Conservation (phyloP, 805 yeast genomes). For the Vanderwaltozyma polyspora region DNA sequence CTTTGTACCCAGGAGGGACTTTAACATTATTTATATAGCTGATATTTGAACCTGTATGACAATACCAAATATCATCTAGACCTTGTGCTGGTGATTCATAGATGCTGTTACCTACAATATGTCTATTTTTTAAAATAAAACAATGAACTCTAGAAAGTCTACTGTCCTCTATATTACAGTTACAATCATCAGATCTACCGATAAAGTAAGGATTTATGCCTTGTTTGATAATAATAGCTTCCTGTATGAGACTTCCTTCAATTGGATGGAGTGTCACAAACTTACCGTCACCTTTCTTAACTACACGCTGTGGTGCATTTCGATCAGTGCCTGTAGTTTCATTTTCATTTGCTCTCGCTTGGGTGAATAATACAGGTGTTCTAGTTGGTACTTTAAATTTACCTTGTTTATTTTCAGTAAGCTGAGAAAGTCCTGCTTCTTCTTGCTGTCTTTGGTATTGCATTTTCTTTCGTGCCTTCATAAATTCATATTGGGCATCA, state of each 20-base stretch:
- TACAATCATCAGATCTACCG: constrained; percentile 60
- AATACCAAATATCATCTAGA: constrained; percentile 64
- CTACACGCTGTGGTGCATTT: constrained; percentile 4
- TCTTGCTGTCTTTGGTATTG: constrained; percentile 9
- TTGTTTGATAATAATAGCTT: constrained; percentile 50
- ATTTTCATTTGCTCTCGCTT: constrained; percentile 11
- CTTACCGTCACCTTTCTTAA: constrained; percentile 36
- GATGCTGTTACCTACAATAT: constrained; percentile 44
- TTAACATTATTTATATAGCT: constrained; percentile 55
- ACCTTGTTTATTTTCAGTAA: constrained; percentile 3
- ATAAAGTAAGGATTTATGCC: constrained; percentile 56
- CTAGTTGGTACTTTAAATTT: constrained; percentile 17
- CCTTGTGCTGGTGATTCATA: constrained; percentile 66
- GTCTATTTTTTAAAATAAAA: constrained; percentile 49
- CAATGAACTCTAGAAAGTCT: constrained; percentile 83
- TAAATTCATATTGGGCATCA: constrained; percentile 23
- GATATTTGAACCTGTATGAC: constrained; percentile 72
- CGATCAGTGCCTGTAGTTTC: constrained; percentile 4
- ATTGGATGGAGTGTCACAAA: constrained; percentile 51
- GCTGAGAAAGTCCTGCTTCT: constrained; percentile 3
- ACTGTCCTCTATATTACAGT: constrained; percentile 54
- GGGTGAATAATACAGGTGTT: constrained; percentile 22
- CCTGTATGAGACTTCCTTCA: constrained; percentile 33
- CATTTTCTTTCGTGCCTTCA: constrained; percentile 16
- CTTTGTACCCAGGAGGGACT: constrained; percentile 53